Base-by-base conservation (phyloP, 2,329 filamentous ascomycete genomes). In the Xylaria polymorpha region DNA sequence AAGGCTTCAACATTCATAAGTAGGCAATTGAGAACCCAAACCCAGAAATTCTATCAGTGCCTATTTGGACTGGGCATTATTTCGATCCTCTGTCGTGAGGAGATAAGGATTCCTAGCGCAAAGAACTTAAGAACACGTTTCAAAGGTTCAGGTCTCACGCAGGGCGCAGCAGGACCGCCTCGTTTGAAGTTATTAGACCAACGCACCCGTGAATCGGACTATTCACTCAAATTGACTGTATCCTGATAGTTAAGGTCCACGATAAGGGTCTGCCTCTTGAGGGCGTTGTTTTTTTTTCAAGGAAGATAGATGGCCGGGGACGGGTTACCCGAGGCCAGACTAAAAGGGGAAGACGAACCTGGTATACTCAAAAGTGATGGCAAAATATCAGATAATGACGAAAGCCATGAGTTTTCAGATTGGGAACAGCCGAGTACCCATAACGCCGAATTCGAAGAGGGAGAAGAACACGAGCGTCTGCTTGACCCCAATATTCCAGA, bases 401-500 rank as follows among this genome's bases (percentile, higher is more conserved):
- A 69, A 20, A 61, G 41, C 3, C 63, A 71, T 66, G 53, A 71
- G 20, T 57, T 63, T n/a, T 65, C 60, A 2, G 66, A 69, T 25
- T 71, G 66, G 66, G 64, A 77, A 69, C 79, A 83, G 71, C 80
- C 82, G 64, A 80, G 77, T 56, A 77, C 75, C 69, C 77, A 79
- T 51, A 74, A 78, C 55, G 74, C 82, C 43, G 75, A 79, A 51
- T 82, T 82, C 43, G 79, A 81, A 50, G 82, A 82, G 43, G 82
- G 83, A 62, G 85, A 86, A 68, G 87, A 89, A 75, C 80, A 86
- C 73, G 87, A 88, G 75, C 83, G 86, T 50, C 82, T 89, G n/a
- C 77, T 88, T 74, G 85, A 88, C 72, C 85, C 86, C 0, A 85
- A 85, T 67, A 78, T 84, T 2, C 83, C 85, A 2, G 81, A 81